Conservation (phyloP, 1,284 basidiomycete genomes). For the Ustilago crameri region DNA sequence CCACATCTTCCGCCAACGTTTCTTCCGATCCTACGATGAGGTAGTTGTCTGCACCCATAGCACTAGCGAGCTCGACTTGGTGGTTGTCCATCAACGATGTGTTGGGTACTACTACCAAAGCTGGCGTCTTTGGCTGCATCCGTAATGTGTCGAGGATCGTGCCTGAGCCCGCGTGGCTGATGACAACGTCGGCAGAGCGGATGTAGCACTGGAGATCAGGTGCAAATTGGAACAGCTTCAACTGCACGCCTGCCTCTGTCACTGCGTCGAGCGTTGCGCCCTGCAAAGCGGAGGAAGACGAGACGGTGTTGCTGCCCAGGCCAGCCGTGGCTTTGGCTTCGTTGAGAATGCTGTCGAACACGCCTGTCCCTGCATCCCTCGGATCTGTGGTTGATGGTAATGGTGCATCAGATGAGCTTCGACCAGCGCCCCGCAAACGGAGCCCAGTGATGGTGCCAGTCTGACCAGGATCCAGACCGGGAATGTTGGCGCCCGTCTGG, state of each 20-base stretch:
- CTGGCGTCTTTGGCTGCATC: conserved; percentile 71
- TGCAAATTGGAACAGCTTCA: conserved; percentile 51
- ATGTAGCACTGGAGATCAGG: conserved; percentile 69
- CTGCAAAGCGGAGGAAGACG: conserved; percentile 7
- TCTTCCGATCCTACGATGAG: conserved; percentile 29
- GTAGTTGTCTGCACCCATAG: conserved; percentile 70
- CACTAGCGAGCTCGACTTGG: conserved; percentile 85
- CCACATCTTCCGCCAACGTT: conserved; percentile 25
- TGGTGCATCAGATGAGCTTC: neutral
- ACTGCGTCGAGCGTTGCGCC: conserved; percentile 28
- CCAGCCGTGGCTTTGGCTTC: conserved; percentile 33
- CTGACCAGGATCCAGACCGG: conserved; percentile 37
- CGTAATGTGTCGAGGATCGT: conserved; percentile 90
- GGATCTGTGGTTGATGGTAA: neutral
- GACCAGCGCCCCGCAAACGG: conserved; percentile 13
- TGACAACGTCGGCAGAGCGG: conserved; percentile 78
- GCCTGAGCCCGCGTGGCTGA: conserved; percentile 94
- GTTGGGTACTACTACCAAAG: conserved; percentile 89
- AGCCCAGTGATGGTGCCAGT: conserved; percentile 40
- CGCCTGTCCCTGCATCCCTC: conserved; percentile 5
- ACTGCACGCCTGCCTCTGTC: conserved; percentile 26
- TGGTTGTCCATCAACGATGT: conserved; percentile 89
- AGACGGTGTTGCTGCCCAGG: neutral
- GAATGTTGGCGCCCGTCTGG: conserved; percentile 22
- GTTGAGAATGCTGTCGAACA: conserved; percentile 28